phyloP scores from a whole-genome alignment of 805 yeast genomes.

The Wickerhamiella bombiphila region DNA sequence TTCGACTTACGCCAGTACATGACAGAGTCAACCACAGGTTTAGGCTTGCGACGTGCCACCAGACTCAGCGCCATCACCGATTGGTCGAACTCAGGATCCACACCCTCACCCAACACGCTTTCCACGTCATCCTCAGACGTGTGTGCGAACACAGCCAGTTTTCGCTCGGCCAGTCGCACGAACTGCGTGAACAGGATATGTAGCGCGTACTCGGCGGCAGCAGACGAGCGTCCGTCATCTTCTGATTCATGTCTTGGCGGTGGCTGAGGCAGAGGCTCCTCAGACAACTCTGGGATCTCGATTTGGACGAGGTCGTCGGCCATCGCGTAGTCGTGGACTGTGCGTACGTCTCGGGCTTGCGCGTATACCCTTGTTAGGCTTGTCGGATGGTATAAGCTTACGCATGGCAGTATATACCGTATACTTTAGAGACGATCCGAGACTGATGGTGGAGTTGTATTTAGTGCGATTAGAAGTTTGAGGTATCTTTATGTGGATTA shows the following conservation, averaged over 20 bases:
- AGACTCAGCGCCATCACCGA: slow-evolving; percentile 78
- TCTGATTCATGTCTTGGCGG: slow-evolving; percentile 1
- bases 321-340: too few relatives aligned
- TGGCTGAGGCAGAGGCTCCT: slow-evolving; percentile 3
- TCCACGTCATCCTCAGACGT: slow-evolving; percentile 54
- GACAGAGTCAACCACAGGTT: slow-evolving; percentile 91
- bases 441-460: too few relatives aligned
- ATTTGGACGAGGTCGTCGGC: slow-evolving; percentile 20
- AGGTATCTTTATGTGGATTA: too few relatives aligned
- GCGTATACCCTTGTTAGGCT: too few relatives aligned
- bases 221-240: slow-evolving; percentile 6
- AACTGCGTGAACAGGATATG: slow-evolving; percentile 92
- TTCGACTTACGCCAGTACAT: slow-evolving; percentile 97
- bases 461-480: too few relatives aligned
- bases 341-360: too few relatives aligned
- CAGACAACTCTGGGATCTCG: slow-evolving; percentile 16
- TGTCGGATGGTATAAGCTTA: too few relatives aligned
- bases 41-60: slow-evolving; percentile 78
- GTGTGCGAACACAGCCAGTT: slow-evolving; percentile 55
- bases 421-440: too few relatives aligned
- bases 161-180: slow-evolving; percentile 84
- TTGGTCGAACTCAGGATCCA: slow-evolving; percentile 73
- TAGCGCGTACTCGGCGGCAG: slow-evolving; percentile 57
- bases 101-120: slow-evolving; percentile 69
- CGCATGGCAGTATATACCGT: too few relatives aligned